Conservation (phyloP, 179 eudicot species). For the Vitellaria paradoxa region DNA sequence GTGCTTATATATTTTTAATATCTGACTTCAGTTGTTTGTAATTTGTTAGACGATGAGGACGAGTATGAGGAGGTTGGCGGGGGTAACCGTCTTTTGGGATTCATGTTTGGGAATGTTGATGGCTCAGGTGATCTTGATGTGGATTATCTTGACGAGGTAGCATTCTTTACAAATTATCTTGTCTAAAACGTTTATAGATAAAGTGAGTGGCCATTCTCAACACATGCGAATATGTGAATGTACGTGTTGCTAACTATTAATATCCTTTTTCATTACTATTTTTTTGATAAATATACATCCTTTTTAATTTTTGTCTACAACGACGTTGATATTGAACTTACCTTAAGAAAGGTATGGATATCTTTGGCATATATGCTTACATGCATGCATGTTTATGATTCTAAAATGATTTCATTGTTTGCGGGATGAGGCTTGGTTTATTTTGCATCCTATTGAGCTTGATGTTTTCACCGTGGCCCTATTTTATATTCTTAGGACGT, state of each 20-base stretch:
- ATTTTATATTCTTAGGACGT: no score
- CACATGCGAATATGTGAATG: not conserved
- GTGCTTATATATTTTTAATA: not conserved
- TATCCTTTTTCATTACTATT: not conserved
- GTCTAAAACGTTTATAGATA: not conserved
- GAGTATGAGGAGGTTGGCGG: constrained; percentile 81
- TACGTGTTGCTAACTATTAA: not conserved
- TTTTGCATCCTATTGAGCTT: not conserved
- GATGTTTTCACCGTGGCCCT: no score
- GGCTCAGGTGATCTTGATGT: constrained; percentile 88
- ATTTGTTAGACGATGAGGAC: constrained; percentile 73
- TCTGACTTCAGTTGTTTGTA: not conserved
- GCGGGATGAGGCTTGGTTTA: not conserved
- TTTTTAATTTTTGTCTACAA: no score
- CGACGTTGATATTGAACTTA: not conserved
- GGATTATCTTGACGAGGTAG: constrained; percentile 96
- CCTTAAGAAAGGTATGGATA: not conserved
- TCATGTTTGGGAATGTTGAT: constrained; percentile 96
- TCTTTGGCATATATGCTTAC: not conserved
- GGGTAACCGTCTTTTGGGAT: constrained; percentile 75
- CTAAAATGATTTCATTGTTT: not conserved
- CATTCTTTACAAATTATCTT: not conserved
- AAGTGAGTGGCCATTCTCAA: not conserved
- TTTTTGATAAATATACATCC: no score
- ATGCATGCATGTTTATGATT: not conserved